phyloP scores from a whole-genome alignment of 257 asterid genomes.

The Solanum tarijense region DNA sequence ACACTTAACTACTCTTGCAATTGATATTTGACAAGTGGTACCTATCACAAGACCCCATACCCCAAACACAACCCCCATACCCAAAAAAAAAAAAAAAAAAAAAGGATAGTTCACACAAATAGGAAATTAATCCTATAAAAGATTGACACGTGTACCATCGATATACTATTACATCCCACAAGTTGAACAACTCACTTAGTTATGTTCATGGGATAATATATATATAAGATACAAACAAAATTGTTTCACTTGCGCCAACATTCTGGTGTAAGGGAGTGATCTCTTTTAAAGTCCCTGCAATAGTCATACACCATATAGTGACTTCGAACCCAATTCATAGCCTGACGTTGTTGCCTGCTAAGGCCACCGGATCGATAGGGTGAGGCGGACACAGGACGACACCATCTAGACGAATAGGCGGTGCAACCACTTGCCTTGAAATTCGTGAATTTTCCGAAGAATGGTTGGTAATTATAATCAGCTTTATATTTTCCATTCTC shows the following conservation, averaged over 20 bases:
- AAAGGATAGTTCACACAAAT: not conserved
- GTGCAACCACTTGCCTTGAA: conserved; percentile 80
- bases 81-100: not conserved
- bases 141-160: not conserved
- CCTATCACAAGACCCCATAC: conserved; percentile 28
- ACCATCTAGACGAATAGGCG: conserved; percentile 55
- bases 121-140: not conserved
- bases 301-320: conserved; percentile 58
- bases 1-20: conserved; percentile 24
- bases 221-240: not conserved
- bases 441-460: conserved; percentile 52
- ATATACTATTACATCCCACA: not conserved
- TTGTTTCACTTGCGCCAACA: conserved; percentile 26
- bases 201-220: not conserved
- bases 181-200: not conserved
- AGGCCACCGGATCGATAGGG: conserved; percentile 60
- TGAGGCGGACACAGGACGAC: conserved; percentile 64
- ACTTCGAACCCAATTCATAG: conserved; percentile 70
- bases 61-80: not conserved
- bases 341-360: conserved; percentile 37
- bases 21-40: conserved; percentile 22
- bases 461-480: conserved; percentile 76
- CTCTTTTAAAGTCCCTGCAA: conserved; percentile 65
- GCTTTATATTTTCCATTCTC: conserved; percentile 75
- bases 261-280: conserved; percentile 74